Evolutionary conservation across 768 basidiomycete species (phyloP).

Genomic region (Leucosporidium creatinivorum): DNA sequence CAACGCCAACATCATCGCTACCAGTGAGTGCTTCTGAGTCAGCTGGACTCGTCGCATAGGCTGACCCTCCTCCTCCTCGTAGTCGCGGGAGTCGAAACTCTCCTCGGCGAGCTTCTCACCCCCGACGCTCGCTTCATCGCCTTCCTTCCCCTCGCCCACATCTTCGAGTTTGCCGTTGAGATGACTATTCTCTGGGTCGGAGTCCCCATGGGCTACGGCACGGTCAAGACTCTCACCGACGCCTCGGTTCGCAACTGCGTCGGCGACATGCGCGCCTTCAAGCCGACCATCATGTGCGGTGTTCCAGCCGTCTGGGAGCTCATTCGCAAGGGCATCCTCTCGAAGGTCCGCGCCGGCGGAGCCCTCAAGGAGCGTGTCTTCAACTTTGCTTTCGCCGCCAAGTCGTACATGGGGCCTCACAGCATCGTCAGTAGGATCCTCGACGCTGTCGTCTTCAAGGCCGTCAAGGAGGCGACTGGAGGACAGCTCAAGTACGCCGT

Average conservation of each 20-base stretch:
- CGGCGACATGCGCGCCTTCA: conserved; percentile 77
- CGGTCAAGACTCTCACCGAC: conserved; percentile 93
- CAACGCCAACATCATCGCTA: conserved; percentile 76
- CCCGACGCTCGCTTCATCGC: conserved; percentile 58
- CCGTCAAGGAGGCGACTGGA: conserved; percentile 75
- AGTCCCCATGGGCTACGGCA: conserved; percentile 71
- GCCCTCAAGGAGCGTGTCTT: conserved; percentile 66
- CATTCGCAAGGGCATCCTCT: conserved; percentile 86
- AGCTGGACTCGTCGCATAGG: neutral
- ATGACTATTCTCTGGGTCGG: conserved; percentile 29
- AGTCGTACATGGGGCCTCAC: conserved; percentile 55
- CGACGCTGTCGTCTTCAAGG: conserved; percentile 66
- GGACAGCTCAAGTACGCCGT: conserved; percentile 69
- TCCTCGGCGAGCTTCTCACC: conserved; percentile 54
- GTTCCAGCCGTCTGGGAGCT: conserved; percentile 97
- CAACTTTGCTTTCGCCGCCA: conserved; percentile 65
- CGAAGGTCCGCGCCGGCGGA: conserved; percentile 66
- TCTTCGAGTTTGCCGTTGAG: conserved; percentile 81
- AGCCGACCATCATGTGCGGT: conserved; percentile 73
- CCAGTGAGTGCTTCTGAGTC: conserved; percentile 40
- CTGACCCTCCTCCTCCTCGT: neutral
- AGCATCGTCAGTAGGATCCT: conserved; percentile 61
- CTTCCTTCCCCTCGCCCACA: conserved; percentile 64
- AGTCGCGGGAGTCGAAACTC: conserved; percentile 67
- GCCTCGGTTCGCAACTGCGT: conserved; percentile 53